These are phyloP conservation scores for Salvia splendens DNA, from an alignment of 257 asterid species.

Conservation along the genomic window DNA sequence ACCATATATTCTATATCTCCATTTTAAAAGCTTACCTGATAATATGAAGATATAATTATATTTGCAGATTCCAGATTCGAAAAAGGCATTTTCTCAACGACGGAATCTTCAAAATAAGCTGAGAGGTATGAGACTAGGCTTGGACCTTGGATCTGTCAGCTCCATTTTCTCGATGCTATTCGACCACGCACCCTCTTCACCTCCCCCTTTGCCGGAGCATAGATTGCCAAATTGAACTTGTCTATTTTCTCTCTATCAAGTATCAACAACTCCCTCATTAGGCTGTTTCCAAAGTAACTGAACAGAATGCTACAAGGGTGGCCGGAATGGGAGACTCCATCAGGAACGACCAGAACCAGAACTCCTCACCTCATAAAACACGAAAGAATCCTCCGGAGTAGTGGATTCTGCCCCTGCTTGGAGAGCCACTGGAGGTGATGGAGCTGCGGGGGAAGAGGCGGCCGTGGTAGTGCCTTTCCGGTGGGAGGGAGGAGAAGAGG, in stretches of 20 bases:
- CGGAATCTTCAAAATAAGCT: conserved; percentile 29
- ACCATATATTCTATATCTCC: too few species aligned
- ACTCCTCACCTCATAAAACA: conserved; percentile 41
- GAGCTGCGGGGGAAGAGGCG: conserved; percentile 34
- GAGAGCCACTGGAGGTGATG: conserved; percentile 46
- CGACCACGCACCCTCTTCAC: conserved; percentile 26
- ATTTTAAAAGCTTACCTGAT: too few species aligned
- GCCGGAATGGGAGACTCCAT: neutral
- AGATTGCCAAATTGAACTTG: conserved; percentile 35
- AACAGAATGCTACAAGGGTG: neutral
- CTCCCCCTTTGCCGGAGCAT: conserved; percentile 18
- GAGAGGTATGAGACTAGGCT: conserved; percentile 21
- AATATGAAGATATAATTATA: conserved; percentile 70
- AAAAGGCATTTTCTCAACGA: conserved; percentile 28
- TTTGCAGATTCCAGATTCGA: too few species aligned
- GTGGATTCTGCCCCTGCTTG: conserved; percentile 29
- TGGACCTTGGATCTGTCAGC: conserved; percentile 25
- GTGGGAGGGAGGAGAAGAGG: conserved; percentile 22
- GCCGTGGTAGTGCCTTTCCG: conserved; percentile 26
- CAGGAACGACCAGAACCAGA: conserved; percentile 26
- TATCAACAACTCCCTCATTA: conserved; percentile 40
- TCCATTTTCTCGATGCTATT: conserved; percentile 32
- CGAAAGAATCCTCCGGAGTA: conserved; percentile 32
- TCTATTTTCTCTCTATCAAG: conserved; percentile 33
- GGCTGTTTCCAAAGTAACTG: conserved; percentile 26